Conservation (phyloP, 2,329 filamentous ascomycete species). For the Fusarium kyushuense region DNA sequence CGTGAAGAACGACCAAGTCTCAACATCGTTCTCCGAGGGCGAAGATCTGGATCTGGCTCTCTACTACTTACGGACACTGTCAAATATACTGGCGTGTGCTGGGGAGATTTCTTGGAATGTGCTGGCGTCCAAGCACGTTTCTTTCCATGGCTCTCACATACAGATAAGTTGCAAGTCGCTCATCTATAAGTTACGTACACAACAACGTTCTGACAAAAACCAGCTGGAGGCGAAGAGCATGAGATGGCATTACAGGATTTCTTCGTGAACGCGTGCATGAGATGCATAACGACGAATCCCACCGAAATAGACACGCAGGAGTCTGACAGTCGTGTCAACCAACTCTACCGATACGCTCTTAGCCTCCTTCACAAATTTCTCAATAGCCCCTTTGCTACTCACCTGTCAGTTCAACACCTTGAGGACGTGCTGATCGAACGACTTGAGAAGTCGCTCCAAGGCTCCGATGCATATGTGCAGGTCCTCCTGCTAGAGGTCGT, state of each 20-base stretch:
- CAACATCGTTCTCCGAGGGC: conserved; percentile 58
- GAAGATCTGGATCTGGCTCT: conserved; percentile 81
- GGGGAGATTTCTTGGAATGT: conserved; percentile 75
- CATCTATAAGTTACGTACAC: background rate
- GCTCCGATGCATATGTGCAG: conserved; percentile 77
- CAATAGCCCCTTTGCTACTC: conserved; percentile 69
- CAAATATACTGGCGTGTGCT: conserved; percentile 77
- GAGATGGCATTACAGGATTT: conserved; percentile 75
- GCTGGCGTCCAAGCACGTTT: conserved; percentile 69
- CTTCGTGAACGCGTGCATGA: conserved; percentile 74
- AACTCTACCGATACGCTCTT: conserved; percentile 78
- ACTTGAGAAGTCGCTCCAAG: conserved; percentile 70
- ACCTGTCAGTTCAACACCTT: conserved; percentile 72
- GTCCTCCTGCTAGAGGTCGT: conserved; percentile 83
- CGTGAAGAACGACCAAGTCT: conserved; percentile 32
- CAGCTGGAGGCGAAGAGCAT: conserved; percentile 64
- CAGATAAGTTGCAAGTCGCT: conserved; percentile 62
- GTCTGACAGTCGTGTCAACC: conserved; percentile 63
- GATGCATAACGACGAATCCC: conserved; percentile 62
- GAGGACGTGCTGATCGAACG: conserved; percentile 78
- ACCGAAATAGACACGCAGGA: conserved; percentile 41
- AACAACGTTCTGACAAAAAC: conserved; percentile 35
- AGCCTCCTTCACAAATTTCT: conserved; percentile 78
- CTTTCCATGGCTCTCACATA: conserved; percentile 45
- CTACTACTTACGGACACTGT: conserved; percentile 81